Base-by-base conservation (phyloP, 1,284 basidiomycete species). In the Trichosporon asahii region DNA sequence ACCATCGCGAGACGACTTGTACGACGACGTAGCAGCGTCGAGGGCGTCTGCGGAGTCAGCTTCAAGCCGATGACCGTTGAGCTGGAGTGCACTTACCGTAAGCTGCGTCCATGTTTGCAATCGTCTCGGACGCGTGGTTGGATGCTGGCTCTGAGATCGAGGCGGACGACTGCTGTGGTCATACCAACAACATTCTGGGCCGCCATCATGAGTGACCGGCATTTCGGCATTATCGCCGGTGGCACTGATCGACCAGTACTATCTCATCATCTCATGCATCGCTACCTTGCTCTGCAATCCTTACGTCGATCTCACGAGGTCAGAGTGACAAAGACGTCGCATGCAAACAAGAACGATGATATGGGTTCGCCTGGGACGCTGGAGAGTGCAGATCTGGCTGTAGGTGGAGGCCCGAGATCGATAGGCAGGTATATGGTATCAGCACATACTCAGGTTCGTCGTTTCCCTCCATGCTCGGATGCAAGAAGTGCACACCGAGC, bases 11-110 rank as follows among this genome's bases (percentile, higher is more conserved):
- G 68, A 57, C n/a, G 66, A 75, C 25, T 72, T 68, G 70, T 72
- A 76, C 44, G 74, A 76, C 37, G 76, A 76, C 66, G 76, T 74
- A 57, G 76, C 73, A n/a, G 73, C 73, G 64, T 77, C 76, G 18
- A 76, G 66, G 33, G 74, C 74, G 70, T 76, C 77, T 75, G 68
- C 11, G 27, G 27, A 2, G 64, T 72, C 40, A 70, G 72, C 70
- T 21, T 21, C 4, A 14, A 2, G 5, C 0, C 2, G 21, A 1
- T 2, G 12, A 18, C 23, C 9, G 33, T 18, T 21, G 11, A 18
- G 14, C 21, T 23, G 5, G 7, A 11, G 8, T 18, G 1, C 15
- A 69, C 76, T 68, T 40, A 78, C 77, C 75, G 72, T 78, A 78
- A 65, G 73, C 77, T 27, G 73, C 73, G 74, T 77, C 76, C 77